Conservation (phyloP, 371 early-diverging fungal species). For the Apophysomyces variabilis region DNA sequence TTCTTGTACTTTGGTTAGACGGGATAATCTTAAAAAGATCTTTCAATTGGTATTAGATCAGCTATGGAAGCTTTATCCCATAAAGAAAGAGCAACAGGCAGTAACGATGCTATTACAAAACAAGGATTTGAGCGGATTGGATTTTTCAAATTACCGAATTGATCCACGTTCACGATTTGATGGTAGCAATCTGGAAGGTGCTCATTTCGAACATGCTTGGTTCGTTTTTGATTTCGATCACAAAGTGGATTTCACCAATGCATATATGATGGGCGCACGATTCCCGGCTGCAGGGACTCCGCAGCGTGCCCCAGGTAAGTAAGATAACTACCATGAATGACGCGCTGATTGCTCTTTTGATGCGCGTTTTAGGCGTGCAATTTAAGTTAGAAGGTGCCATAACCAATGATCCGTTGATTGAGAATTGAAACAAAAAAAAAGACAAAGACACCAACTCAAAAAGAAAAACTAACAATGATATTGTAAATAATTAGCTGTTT, state of each 20-base stretch:
- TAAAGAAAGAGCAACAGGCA: conserved; percentile 13
- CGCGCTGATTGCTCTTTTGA: neutral
- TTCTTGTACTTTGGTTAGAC: no score
- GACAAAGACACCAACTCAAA: neutral
- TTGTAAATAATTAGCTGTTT: neutral
- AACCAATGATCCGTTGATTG: conserved; percentile 10
- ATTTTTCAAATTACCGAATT: conserved; percentile 40
- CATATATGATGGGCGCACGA: conserved; percentile 26
- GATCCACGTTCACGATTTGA: conserved; percentile 40
- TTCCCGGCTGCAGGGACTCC: conserved; percentile 35
- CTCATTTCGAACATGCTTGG: conserved; percentile 29
- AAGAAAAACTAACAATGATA: neutral
- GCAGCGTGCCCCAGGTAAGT: conserved; percentile 29
- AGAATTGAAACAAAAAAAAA: neutral
- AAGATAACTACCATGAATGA: neutral
- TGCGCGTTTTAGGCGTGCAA: conserved; percentile 6
- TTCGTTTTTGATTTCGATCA: conserved; percentile 43
- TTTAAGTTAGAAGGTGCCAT: conserved; percentile 21
- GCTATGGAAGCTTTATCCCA: conserved; percentile 30
- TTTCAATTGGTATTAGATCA: conserved; percentile 24
- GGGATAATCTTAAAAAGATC: neutral
- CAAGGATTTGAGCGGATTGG: conserved; percentile 33
- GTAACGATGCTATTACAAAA: conserved; percentile 24
- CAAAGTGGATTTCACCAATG: conserved; percentile 31
- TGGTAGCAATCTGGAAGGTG: conserved; percentile 39